Evolutionary conservation across 495 filamentous ascomycete species (phyloP), one percentile per base, ranked within the genome.

Genomic region (Aspergillus nanangensis): DNA sequence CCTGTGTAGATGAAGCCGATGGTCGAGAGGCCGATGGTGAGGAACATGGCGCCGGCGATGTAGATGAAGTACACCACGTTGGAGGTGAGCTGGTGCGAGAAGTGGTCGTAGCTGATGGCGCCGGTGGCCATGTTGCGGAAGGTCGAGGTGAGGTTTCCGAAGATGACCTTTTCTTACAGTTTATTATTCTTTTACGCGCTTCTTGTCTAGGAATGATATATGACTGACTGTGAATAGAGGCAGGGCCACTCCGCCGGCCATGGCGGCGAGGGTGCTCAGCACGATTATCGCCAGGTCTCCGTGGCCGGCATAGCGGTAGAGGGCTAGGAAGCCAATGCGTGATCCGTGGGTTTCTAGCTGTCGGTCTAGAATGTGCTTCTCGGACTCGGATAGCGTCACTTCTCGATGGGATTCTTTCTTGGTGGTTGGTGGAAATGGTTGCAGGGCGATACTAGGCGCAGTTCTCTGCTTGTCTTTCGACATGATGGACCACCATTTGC

Each of bases 1-100:
- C 92, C 93, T 0, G 86, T 88, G 61, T 96, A 95, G 56, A 95
- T 93, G 67, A 93, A 96, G 10, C 86, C 87, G 13, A 91, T 81
- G 0, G 89, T 95, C 13, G 82, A 76, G 37, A 90, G 65, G 59
- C 95, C 95, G 41, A 90, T 75, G 1, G 81, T 82, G 17, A 87
- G 60, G 47, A 96, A 94, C 58, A 94, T 87, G 44, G 73, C 90
- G 45, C 95, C 81, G 19, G 79, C 91, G 21, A 97, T 76, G 59
- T 95, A 96, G 15, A 97, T 65, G 47, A 95, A 96, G 60, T 95
- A 96, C 15, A 95, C 65, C 18, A 90, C 87, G 48, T 86, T 77
- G 18, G 70, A 72, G 22, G 61, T 61, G 35, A 95, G 71, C 52
- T 83, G 60, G 48, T 58, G 24, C 35, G 75, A 68, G 70, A 95